Conservation (phyloP, 2,329 filamentous ascomycete species). For the Setomelanomma holmii region DNA sequence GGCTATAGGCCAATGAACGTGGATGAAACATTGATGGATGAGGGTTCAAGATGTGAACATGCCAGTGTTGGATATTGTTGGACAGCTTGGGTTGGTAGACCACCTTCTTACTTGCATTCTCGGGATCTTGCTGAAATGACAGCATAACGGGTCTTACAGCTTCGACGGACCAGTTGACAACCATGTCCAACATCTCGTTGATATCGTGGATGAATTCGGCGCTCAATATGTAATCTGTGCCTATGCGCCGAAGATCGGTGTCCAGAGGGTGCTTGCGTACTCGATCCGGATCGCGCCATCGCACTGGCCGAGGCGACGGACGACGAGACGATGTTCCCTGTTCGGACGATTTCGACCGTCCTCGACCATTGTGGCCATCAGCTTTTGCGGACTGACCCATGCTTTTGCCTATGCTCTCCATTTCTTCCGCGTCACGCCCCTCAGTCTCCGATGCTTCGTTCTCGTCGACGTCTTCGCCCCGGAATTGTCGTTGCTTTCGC, state of each 20-base stretch:
- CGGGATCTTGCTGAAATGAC: conserved; percentile 7
- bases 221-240: conserved; percentile 9
- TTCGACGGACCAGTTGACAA: conserved; percentile 4
- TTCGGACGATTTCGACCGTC: background rate
- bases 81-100: background rate
- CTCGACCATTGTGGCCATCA: too few species aligned
- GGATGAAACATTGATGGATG: background rate
- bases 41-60: background rate
- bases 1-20: background rate
- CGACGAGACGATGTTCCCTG: background rate
- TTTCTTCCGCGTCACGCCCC: too few species aligned
- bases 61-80: background rate
- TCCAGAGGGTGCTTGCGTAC: conserved; percentile 2
- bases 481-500: too few species aligned
- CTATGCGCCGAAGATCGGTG: conserved; percentile 5
- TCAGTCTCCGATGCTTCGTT: too few species aligned
- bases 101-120: conserved; percentile 1
- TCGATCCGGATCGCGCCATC: conserved; percentile 4
- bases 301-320: background rate
- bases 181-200: conserved; percentile 17
- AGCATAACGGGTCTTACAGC: conserved; percentile 1
- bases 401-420: too few species aligned
- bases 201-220: conserved; percentile 13
- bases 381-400: too few species aligned
- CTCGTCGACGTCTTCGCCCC: too few species aligned